Conservation (phyloP, 495 filamentous ascomycete species). For the Daldinia loculata region DNA sequence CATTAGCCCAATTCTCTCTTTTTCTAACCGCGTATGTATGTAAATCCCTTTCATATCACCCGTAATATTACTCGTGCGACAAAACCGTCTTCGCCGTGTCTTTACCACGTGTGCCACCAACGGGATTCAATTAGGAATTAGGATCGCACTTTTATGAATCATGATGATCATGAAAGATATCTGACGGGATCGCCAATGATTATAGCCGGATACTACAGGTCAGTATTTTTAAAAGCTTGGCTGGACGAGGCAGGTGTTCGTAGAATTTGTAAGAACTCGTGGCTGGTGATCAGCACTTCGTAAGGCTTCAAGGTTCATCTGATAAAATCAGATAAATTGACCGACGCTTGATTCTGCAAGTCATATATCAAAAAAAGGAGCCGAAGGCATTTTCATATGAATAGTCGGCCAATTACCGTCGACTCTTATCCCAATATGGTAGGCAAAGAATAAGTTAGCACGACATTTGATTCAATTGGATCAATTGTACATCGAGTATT, state of each 20-base stretch:
- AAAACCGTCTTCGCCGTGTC: background rate
- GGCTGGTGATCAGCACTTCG: background rate
- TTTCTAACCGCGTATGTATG: too few relatives aligned
- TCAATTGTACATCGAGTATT: background rate
- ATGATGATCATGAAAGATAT: background rate
- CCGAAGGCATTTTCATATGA: slow-evolving; percentile 1
- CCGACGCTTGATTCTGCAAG: background rate
- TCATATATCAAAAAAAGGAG: background rate
- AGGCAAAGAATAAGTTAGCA: slow-evolving; percentile 6
- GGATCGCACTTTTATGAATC: background rate
- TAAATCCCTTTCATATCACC: background rate
- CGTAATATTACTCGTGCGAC: background rate
- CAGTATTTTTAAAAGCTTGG: slow-evolving; percentile 7
- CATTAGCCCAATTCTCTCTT: background rate
- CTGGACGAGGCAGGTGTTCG: slow-evolving; percentile 10
- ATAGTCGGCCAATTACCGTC: slow-evolving; percentile 15
- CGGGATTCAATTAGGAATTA: background rate
- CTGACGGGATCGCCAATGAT: background rate
- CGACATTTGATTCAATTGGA: too few relatives aligned
- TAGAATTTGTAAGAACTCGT: background rate
- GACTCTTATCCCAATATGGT: slow-evolving; percentile 20
- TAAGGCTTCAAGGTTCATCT: slow-evolving; percentile 12
- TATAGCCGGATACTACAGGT: slow-evolving; percentile 8
- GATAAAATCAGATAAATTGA: slow-evolving; percentile 20
- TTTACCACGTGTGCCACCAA: background rate